Evolutionary conservation across 768 basidiomycete species (phyloP).

Genomic region (Psilocybe tampanensis): DNA sequence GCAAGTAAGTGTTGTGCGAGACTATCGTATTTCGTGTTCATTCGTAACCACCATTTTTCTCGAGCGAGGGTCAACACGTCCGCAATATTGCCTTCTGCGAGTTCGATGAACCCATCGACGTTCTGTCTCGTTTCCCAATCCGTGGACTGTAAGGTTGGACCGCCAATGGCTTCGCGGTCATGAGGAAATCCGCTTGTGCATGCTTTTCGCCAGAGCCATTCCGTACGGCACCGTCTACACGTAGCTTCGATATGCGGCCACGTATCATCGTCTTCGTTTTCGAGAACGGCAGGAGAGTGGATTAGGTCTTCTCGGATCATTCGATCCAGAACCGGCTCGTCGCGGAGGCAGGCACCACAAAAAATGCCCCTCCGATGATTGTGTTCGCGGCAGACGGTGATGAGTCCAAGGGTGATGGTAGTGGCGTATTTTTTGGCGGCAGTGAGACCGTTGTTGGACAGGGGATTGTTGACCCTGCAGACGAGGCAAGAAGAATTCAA

Average conservation of each 20-base stretch:
- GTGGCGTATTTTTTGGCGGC: conserved; percentile 47
- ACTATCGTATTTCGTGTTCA: conserved; percentile 64
- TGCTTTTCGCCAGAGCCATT: conserved; percentile 68
- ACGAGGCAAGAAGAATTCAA: conserved; percentile 57
- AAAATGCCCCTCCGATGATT: conserved; percentile 52
- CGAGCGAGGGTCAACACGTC: conserved; percentile 63
- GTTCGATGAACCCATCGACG: conserved; percentile 72
- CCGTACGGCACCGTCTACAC: conserved; percentile 65
- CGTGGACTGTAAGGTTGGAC: conserved; percentile 33
- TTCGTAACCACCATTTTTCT: conserved; percentile 73
- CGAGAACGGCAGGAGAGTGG: conserved; percentile 50
- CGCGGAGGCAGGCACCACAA: conserved; percentile 73
- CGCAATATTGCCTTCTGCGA: conserved; percentile 67
- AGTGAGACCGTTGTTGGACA: conserved; percentile 50
- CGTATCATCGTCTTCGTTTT: conserved; percentile 74
- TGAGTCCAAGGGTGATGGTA: conserved; percentile 44
- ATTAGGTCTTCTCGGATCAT: conserved; percentile 21
- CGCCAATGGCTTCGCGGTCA: conserved; percentile 63
- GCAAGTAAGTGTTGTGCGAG: conserved; percentile 71
- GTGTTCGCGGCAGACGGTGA: conserved; percentile 67
- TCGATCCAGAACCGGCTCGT: conserved; percentile 38
- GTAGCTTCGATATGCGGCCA: conserved; percentile 70
- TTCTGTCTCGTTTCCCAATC: conserved; percentile 74
- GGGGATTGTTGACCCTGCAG: conserved; percentile 70
- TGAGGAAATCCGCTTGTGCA: conserved; percentile 33